These are phyloP conservation scores for Cladophialophora carrionii DNA, from an alignment of 2,329 filamentous ascomycete genomes.

Conservation along the genomic window DNA sequence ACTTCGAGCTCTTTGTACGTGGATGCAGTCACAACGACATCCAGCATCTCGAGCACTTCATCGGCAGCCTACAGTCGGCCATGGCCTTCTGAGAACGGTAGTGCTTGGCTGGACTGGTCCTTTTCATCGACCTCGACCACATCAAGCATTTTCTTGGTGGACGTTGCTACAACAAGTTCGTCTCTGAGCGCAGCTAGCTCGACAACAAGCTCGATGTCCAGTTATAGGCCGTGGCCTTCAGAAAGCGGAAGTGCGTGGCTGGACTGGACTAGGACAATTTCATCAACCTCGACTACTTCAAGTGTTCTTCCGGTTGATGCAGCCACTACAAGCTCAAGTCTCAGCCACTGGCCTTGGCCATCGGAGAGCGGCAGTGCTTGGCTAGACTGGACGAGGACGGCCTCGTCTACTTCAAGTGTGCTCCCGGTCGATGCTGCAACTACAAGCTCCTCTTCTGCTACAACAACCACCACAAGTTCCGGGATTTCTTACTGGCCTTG, in stretches of 20 bases:
- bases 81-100: slow-evolving; percentile 11
- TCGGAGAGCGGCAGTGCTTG: slow-evolving; percentile 13
- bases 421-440: neutral
- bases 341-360: slow-evolving; percentile 1
- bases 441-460: neutral
- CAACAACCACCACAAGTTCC: neutral
- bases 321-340: neutral
- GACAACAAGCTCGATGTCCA: neutral
- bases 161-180: neutral
- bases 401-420: neutral
- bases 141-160: neutral
- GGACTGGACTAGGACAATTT: slow-evolving; percentile 8
- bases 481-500: neutral
- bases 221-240: neutral
- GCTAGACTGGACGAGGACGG: slow-evolving; percentile 11
- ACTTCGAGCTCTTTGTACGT: slow-evolving; percentile 12
- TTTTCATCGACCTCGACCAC: neutral
- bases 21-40: slow-evolving; percentile 10
- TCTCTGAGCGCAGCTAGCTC: neutral
- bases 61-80: neutral
- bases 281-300: neutral
- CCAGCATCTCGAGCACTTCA: neutral
- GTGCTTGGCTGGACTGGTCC: slow-evolving; percentile 12
- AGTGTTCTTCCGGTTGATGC: neutral
- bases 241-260: slow-evolving; percentile 11